Evolutionary conservation across 768 basidiomycete species (phyloP), one percentile per base, ranked within the genome.

Genomic region (Gymnopilus dilepis): DNA sequence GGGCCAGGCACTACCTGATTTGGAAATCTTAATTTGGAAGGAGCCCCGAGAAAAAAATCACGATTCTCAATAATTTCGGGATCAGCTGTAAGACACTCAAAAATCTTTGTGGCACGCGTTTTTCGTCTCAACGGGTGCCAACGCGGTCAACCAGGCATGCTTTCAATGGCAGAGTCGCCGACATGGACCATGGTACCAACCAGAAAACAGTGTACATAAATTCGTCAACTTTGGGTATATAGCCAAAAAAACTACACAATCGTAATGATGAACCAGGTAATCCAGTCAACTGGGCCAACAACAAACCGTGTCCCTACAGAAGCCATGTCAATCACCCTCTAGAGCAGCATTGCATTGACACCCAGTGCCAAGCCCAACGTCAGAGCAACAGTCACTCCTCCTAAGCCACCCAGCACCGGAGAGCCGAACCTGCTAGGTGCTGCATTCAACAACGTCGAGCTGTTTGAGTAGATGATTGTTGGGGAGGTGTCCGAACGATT

Each of bases 401-500:
- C 64, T 34, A 65, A 22, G 15, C 61, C 56, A 30, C 65, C 67
- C 19, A 68, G 54, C 12, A 65, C 58, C 17, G 67, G 64, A 3
- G 65, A 37, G 13, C 61, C 56, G 54, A 69, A 57, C 43, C 68
- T 66, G 33, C 69, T 67, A 26, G 61, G 50, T 19, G 82, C 82
- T 51, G 81, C 84, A 65, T 83, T 85, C 28, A 88, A 69, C 50
- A 87, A 65, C 6, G 82, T 83, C 0, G 85, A 82, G 47, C 77
- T 72, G 67, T 91, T 91, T 60, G 86, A 86, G 69, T 86, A 84
- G 0, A 76, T 68, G 60, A 92, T 77, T 9, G 75, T 73, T 0
- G 90, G 90, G 0, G 79, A 82, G 59, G 83, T 69, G 26, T 77
- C 65, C 6, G 86, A 80, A 6, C 80, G 67, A 72, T 90, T 90